Evolutionary conservation across 116 monocot genomes (phyloP), one percentile per base, ranked within the genome.

Genomic region (Zostera marina): DNA sequence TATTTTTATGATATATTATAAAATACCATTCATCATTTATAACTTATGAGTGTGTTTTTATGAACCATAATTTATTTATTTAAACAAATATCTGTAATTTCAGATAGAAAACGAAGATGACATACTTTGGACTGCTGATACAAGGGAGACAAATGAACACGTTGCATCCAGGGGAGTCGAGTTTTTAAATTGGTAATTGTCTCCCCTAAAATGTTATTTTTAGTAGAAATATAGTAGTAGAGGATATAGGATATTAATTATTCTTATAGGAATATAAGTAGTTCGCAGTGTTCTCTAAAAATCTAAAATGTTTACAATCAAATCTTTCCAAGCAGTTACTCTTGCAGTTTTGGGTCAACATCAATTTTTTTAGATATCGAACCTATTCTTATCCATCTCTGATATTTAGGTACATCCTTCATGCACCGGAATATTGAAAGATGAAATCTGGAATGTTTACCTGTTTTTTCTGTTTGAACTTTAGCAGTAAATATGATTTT

Each of bases 21-120:
- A 2, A 21, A 23, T 54, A 54, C 25, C 25, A 54, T 38, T 11
- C 8, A 38, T 56, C n/a, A 56, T 8, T 0, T 39, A 26, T 32
- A 14, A 6, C 14, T 39, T 56, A 26, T 32, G 15, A 38, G 0
- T 32, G 5, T 32, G 32, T 32, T 54, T 54, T 42, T 9, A 21
- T 42, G 6, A 19, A 4, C 16, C 8, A 42, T 41, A 4, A 22
- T 2, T 10, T 43, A 22, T 2, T 10, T 43, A 48, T 48, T 16
- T 22, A 19, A 40, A 58, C 17, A 17, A 41, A 41, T 41, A 41
- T 45, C 10, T 22, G n/a, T 45, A 24, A 24, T 53, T 62, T 53
- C 64, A 98, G 98, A 98, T 98, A 55, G 79, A 90, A 74, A 83
- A 71, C 71, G 69, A 98, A 67, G 90, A 86, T 59, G 98, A 98